phyloP scores from a whole-genome alignment of 2,329 filamentous ascomycete genomes.

The Drechslera avenae region DNA sequence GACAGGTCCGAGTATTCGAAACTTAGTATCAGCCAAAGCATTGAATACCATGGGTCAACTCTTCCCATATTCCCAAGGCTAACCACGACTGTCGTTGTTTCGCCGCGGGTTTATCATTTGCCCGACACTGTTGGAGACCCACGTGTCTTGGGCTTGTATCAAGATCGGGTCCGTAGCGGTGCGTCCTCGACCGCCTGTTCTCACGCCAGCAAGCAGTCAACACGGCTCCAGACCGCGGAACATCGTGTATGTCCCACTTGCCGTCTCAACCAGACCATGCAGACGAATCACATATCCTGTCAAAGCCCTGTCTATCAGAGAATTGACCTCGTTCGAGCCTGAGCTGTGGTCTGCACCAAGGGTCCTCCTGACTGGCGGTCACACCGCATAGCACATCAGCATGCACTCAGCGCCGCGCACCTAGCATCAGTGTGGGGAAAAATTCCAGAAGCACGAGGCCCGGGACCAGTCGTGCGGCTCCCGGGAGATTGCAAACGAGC shows the following conservation, averaged over 20 bases:
- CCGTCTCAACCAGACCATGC: constrained; percentile 28
- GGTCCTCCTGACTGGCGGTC: constrained; percentile 30
- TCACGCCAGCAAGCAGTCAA: constrained; percentile 24
- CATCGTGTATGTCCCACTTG: constrained; percentile 37
- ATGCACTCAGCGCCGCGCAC: constrained; percentile 25
- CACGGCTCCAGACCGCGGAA: constrained; percentile 41
- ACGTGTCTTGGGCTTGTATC: constrained; percentile 9
- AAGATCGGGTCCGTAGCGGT: constrained; percentile 25
- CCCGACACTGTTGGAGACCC: constrained; percentile 7
- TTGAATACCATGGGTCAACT: constrained; percentile 4
- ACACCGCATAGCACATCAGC: constrained; percentile 28
- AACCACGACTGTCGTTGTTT: constrained; percentile 10
- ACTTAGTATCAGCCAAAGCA: background rate
- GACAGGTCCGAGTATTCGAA: constrained; percentile 9
- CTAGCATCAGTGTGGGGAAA: constrained; percentile 42
- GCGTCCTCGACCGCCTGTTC: constrained; percentile 23
- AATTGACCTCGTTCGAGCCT: constrained; percentile 21
- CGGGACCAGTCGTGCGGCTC: constrained; percentile 40
- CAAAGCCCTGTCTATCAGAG: constrained; percentile 15
- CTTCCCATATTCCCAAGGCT: constrained; percentile 8
- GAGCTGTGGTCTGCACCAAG: constrained; percentile 23
- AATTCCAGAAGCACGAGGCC: constrained; percentile 34
- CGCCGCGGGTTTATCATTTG: constrained; percentile 11
- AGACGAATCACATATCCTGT: constrained; percentile 32
- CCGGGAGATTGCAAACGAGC: constrained; percentile 36